Evolutionary conservation across 164 flowering plant species (phyloP).

Genomic region (Nymphaea colorata): DNA sequence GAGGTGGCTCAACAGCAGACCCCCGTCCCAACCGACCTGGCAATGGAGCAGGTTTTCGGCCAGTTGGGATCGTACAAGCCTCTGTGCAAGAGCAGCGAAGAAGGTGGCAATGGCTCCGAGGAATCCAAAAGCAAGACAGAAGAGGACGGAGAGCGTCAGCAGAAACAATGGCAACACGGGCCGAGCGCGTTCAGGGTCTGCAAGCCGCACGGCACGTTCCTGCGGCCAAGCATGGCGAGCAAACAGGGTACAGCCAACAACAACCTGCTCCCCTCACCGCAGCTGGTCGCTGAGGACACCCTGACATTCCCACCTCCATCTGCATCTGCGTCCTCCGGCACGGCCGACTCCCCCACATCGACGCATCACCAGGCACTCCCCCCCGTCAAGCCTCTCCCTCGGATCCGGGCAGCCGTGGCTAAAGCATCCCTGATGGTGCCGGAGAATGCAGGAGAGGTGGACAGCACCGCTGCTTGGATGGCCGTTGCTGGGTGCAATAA

Average conservation of each 20-base stretch:
- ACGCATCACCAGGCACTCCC: not conserved
- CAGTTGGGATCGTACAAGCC: not conserved
- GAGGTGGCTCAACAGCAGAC: constrained; percentile 25
- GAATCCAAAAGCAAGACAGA: not conserved
- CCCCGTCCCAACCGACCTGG: constrained; percentile 27
- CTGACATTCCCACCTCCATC: constrained; percentile 24
- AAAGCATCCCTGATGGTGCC: not conserved
- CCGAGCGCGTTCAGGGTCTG: constrained; percentile 73
- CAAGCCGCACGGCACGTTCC: constrained; percentile 59
- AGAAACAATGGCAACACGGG: constrained; percentile 9
- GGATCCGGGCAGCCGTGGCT: not conserved
- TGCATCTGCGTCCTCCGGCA: constrained; percentile 34
- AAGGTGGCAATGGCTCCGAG: not conserved
- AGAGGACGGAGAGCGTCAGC: constrained; percentile 11
- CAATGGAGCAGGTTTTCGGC: constrained; percentile 7
- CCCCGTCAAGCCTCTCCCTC: not conserved
- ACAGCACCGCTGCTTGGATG: not conserved
- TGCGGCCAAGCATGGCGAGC: constrained; percentile 40
- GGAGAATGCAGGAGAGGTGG: not conserved
- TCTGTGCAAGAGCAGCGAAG: not conserved
- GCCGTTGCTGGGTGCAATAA: no score
- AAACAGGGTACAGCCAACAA: constrained; percentile 3
- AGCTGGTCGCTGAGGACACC: constrained; percentile 16
- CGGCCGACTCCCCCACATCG: constrained; percentile 10
- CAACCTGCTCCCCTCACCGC: constrained; percentile 8